A percentile compares a stretch with the other conserved stretches of the same genome.
phyloP scores from a whole-genome alignment of 768 basidiomycete species.

The Agrocybe pediades region DNA sequence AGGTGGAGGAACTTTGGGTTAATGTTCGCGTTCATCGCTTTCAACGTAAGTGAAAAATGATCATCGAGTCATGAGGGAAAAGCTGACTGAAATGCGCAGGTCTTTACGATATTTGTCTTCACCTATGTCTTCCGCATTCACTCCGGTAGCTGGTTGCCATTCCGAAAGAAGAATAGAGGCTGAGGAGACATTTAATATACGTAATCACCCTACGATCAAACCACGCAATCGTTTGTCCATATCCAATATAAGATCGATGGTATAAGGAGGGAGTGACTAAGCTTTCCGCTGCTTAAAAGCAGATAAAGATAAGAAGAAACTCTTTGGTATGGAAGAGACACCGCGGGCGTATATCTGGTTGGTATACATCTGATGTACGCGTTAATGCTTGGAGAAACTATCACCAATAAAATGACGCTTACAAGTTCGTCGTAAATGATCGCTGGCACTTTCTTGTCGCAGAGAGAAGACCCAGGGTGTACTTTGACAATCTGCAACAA shows the following conservation, averaged over 20 bases:
- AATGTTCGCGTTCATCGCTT: slow-evolving; percentile 44
- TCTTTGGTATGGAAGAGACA: slow-evolving; percentile 80
- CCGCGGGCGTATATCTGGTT: slow-evolving; percentile 87
- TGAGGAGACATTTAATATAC: not conserved
- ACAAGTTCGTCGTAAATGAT: slow-evolving; percentile 96
- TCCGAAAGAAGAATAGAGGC: not conserved
- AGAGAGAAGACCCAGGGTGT: slow-evolving; percentile 84
- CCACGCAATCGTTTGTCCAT: not conserved
- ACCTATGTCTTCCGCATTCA: slow-evolving; percentile 56
- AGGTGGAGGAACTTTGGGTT: slow-evolving; percentile 59
- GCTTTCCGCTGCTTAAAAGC: slow-evolving; percentile 25
- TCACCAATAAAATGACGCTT: slow-evolving; percentile 26
- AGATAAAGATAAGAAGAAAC: slow-evolving; percentile 32
- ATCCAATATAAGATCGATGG: not conserved
- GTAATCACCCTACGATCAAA: no score
- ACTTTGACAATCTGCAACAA: slow-evolving; percentile 71
- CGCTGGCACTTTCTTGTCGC: slow-evolving; percentile 79
- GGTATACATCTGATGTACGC: slow-evolving; percentile 61
- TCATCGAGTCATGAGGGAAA: not conserved
- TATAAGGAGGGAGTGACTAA: slow-evolving; percentile 7
- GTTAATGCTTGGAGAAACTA: not conserved
- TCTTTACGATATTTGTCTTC: slow-evolving; percentile 35
- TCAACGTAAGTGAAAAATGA: slow-evolving; percentile 45
- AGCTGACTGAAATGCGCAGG: not conserved
- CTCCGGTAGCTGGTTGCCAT: slow-evolving; percentile 27